These are phyloP conservation scores for Malania oleifera DNA, from an alignment of 164 flowering plant genomes.

Conservation along the genomic window DNA sequence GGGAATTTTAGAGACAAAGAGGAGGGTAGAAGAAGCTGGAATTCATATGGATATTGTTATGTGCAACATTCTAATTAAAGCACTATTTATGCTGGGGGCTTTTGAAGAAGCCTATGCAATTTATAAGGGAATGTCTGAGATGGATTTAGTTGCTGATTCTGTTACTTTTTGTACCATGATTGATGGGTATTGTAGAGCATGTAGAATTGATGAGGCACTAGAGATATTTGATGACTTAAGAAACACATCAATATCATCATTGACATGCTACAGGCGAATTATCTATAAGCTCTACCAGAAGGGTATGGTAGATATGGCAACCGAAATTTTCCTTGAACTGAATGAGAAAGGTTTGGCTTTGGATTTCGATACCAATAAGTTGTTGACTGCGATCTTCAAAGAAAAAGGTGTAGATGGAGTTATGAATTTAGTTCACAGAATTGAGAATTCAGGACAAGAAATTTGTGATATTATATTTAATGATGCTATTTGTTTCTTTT, in stretches of 20 bases:
- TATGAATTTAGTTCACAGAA: constrained; percentile 30
- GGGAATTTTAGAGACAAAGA: constrained; percentile 47
- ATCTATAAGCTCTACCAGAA: constrained; percentile 52
- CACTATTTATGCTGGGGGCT: constrained; percentile 61
- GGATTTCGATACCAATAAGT: constrained; percentile 28
- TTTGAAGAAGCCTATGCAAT: constrained; percentile 52
- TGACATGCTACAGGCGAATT: constrained; percentile 45
- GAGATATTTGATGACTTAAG: constrained; percentile 64
- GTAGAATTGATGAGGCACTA: constrained; percentile 62
- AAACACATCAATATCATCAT: constrained; percentile 27
- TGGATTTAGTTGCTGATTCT: constrained; percentile 44
- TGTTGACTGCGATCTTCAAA: constrained; percentile 32
- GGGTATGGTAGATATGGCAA: constrained; percentile 56
- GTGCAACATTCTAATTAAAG: constrained; percentile 69
- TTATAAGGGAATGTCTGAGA: constrained; percentile 43
- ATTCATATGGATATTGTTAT: constrained; percentile 48
- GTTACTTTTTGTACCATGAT: constrained; percentile 65
- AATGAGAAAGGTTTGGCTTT: constrained; percentile 33
- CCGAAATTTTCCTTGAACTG: constrained; percentile 54
- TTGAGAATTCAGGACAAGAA: constrained; percentile 28
- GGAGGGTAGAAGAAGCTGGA: constrained; percentile 51
- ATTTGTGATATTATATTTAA: constrained; percentile 27
- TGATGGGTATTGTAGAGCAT: constrained; percentile 57
- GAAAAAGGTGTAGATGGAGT: constrained; percentile 42
- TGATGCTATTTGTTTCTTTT: constrained; percentile 43